Base-by-base conservation (phyloP, 1,284 basidiomycete genomes). In the Irpex sp. region DNA sequence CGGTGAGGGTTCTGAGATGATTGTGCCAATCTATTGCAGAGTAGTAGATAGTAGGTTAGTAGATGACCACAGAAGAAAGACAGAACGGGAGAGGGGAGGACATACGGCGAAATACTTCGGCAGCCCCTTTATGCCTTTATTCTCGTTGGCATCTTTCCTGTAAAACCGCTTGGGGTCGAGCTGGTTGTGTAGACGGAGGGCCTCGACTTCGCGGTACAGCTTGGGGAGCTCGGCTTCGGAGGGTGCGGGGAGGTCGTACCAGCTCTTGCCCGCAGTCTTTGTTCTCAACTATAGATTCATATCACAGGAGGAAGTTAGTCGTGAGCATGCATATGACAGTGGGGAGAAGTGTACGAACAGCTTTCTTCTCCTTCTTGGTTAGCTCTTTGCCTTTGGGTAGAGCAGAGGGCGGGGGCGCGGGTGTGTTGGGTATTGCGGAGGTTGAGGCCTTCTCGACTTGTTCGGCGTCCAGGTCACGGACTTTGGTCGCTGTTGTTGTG, bases 141-240 rank as follows among this genome's bases (percentile, higher is more conserved):
- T 90, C 85, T 97, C 94, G 4, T 93, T 93, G 69, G 92, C 90
- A 67, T 96, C 94, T 78, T 93, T 95, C 70, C 90, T 85, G 85
- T 99, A 97, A 86, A 99, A 99, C 44, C 97, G 88, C 82, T 99
- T 99, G 6, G 98, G 97, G 79, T 99, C 98, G 45, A 99, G 88
- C 70, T 97, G 94, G 80, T 98, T 98, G 65, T 95, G 92, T 67
- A 99, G 85, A 24, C 96, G 91, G 67, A 99, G 86, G 1, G 98
- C 96, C 81, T 99, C 97, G 45, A 99, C 95, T 84, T 99, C 97
- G 70, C 95, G 92, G 78, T 97, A 88, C 74, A 99, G 87, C 70
- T 94, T 90, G 44, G 96, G 95, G 6, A 97, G 85, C 72, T 97
- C 91, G 9, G 94, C 90, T 70, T 93, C 92, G 22, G 92, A 84